Evolutionary conservation across 768 basidiomycete species (phyloP).

Genomic region (Pleurotus salmoneostramineus): DNA sequence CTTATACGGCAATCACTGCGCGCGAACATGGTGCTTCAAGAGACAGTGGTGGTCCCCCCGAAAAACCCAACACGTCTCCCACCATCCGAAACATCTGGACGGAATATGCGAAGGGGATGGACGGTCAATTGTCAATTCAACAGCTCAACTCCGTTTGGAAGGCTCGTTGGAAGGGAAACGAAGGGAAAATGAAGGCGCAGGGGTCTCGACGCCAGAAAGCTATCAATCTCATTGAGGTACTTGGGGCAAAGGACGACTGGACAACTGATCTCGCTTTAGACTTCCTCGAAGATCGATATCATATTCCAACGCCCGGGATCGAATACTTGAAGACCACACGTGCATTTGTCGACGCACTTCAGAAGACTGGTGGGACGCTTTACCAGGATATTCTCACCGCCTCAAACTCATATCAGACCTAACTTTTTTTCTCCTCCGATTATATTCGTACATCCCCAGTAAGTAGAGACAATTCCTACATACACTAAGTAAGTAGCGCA

Average conservation of each 20-base stretch:
- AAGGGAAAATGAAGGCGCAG: slow-evolving; percentile 16
- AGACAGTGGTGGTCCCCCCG: slow-evolving; percentile 7
- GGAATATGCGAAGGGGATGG: slow-evolving; percentile 20
- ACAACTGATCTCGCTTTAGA: slow-evolving; percentile 14
- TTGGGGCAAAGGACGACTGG: slow-evolving; percentile 18
- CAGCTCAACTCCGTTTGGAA: slow-evolving; percentile 7
- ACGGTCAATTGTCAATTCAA: slow-evolving; percentile 17
- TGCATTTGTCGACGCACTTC: slow-evolving; percentile 10
- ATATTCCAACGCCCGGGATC: slow-evolving; percentile 10
- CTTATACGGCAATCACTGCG: slow-evolving; percentile 23
- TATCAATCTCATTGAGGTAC: slow-evolving; percentile 16
- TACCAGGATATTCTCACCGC: not conserved
- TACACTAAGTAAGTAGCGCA: too few species aligned
- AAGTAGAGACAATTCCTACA: too few species aligned
- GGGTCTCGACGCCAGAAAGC: slow-evolving; percentile 17
- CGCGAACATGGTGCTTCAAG: slow-evolving; percentile 22
- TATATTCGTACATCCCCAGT: too few species aligned
- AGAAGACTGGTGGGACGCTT: slow-evolving; percentile 9
- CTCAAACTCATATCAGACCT: too few species aligned
- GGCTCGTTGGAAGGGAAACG: slow-evolving; percentile 21
- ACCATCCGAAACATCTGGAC: slow-evolving; percentile 21
- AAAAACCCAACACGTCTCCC: not conserved
- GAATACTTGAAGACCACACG: slow-evolving; percentile 10
- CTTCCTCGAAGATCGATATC: slow-evolving; percentile 18
- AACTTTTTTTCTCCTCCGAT: too few species aligned